phyloP scores from a whole-genome alignment of 306 rosid genomes.

The Begonia masoniana region DNA sequence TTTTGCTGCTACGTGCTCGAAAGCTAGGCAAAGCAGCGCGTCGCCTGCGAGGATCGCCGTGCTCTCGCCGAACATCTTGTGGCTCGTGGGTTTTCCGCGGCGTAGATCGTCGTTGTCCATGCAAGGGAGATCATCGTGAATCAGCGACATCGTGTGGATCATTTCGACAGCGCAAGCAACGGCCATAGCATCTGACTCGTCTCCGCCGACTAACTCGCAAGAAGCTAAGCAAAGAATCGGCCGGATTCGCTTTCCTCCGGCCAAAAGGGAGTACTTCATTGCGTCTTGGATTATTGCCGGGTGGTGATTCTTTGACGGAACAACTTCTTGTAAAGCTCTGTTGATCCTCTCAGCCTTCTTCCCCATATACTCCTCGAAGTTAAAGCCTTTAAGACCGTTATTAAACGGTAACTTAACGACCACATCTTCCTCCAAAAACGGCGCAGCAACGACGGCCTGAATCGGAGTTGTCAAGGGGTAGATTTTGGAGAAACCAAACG shows the following conservation, averaged over 20 bases:
- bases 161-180: conserved; percentile 28
- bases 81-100: conserved; percentile 14
- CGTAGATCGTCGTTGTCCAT: conserved; percentile 24
- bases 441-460: no score
- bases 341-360: conserved; percentile 12
- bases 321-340: conserved; percentile 20
- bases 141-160: conserved; percentile 18
- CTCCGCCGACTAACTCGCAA: conserved; percentile 28
- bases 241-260: conserved; percentile 15
- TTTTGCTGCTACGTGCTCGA: conserved; percentile 14
- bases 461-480: no score
- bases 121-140: conserved; percentile 32
- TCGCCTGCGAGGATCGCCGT: conserved; percentile 16
- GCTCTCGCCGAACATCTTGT: conserved; percentile 22
- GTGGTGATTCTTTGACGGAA: conserved; percentile 12
- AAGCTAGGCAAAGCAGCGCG: conserved; percentile 22
- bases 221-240: conserved; percentile 22
- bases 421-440: no score
- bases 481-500: no score
- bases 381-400: not conserved
- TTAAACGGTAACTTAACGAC: no score
- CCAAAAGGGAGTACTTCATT: conserved; percentile 19
- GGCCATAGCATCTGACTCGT: conserved; percentile 13
- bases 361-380: conserved; percentile 17
- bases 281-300: conserved; percentile 21